Base-by-base conservation (phyloP, 2,329 filamentous ascomycete genomes). In the Nothophaeocryptopus gaeumannii region DNA sequence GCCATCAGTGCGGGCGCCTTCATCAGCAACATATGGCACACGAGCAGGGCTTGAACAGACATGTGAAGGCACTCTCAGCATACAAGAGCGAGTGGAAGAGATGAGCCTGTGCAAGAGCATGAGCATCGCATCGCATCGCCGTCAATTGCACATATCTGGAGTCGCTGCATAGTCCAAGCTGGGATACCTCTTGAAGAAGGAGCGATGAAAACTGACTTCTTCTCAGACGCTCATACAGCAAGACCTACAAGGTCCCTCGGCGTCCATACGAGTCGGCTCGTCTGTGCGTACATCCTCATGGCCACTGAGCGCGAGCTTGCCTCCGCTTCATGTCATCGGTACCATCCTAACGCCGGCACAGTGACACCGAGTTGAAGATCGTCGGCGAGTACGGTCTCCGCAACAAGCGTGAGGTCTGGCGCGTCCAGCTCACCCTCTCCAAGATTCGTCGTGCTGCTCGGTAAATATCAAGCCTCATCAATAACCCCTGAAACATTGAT, bases 331-430 rank as follows among this genome's bases (percentile, higher is more conserved):
- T 75, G 91, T 96, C 92, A 62, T 88, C 82, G 82, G 84, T 26
- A 26, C 20, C 20, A 26, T 83, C 75, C 86, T 87, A 83, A 88
- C 81, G 70, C 64, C 66, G 70, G 64, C 60, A 73, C 81, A 97
- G 93, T 82, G 93, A 99, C 83, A 89, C 91, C 73, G 93, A 99
- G 83, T 81, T 99, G 79, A 99, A 99, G 88, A 87, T 93, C 78
- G 92, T 99, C 72, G 93, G 93, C 80, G 93, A 99, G 83, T 99
- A 95, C 84, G 93, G 93, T 80, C 89, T 99, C 71, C 89, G 91
- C 80, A 99, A 99, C 85, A 99, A 99, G 90, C 92, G 93, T 83
- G 93, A 99, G 84, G 93, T 99, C 74, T 99, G 93, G 93, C 90
- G 93, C 79, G 93, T 99, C 79, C 86, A 89, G 84, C 87, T 99